Evolutionary conservation across 2,329 filamentous ascomycete genomes (phyloP).

Genomic region (Aspergillus puulaauensis): DNA sequence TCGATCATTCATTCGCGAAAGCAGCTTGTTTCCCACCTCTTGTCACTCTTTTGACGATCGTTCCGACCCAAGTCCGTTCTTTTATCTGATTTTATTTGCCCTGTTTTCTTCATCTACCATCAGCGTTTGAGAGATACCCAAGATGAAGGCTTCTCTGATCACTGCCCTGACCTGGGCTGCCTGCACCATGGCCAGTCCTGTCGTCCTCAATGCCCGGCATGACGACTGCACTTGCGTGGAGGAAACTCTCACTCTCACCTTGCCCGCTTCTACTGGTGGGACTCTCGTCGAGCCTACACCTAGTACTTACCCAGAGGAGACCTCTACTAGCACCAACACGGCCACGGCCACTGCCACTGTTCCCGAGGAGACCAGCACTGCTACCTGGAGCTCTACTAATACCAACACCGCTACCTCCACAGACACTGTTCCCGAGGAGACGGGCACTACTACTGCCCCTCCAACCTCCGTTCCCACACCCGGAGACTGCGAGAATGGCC

Average conservation of each 20-base stretch:
- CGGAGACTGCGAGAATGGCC: slow-evolving; percentile 12
- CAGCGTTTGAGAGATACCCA: slow-evolving; percentile 12
- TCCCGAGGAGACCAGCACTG: neutral
- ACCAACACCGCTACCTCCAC: neutral
- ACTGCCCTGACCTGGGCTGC: slow-evolving; percentile 18
- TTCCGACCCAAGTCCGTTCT: slow-evolving; percentile 4
- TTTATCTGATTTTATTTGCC: slow-evolving; percentile 1
- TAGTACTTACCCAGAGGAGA: neutral
- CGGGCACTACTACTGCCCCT: neutral
- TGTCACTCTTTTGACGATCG: slow-evolving; percentile 12
- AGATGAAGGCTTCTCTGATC: slow-evolving; percentile 19
- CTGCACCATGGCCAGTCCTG: slow-evolving; percentile 15
- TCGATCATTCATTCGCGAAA: slow-evolving; percentile 8
- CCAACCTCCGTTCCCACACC: neutral
- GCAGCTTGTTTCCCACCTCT: slow-evolving; percentile 2
- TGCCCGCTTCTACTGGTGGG: slow-evolving; percentile 5
- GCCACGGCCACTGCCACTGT: neutral
- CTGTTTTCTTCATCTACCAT: neutral
- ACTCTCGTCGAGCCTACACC: neutral
- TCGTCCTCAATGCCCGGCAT: slow-evolving; percentile 11
- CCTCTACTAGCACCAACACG: neutral
- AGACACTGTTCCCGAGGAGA: neutral
- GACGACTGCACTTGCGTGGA: slow-evolving; percentile 13
- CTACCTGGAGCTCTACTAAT: neutral
- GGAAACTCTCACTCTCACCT: slow-evolving; percentile 7